Conservation (phyloP, 2,329 filamentous ascomycete species). For the Calonectria pseudoturangicola region DNA sequence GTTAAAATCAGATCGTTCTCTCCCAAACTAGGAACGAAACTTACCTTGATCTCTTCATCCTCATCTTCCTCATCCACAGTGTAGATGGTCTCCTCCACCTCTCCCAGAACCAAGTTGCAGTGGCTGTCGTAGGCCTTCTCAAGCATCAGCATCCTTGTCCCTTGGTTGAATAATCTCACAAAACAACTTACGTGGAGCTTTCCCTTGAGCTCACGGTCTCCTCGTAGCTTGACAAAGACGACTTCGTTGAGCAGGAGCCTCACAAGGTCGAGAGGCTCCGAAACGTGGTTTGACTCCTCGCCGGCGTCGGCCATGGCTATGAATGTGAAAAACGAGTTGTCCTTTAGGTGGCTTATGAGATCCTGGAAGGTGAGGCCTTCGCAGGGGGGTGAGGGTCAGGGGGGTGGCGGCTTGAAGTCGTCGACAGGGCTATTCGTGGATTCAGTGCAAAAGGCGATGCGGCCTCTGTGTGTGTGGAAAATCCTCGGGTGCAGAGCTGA, state of each 20-base stretch:
- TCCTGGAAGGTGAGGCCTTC: constrained; percentile 38
- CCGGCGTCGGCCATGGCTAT: constrained; percentile 87
- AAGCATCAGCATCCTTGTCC: constrained; percentile 35
- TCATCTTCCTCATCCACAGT: constrained; percentile 94
- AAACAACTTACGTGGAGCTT: constrained; percentile 85
- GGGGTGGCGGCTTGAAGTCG: constrained; percentile 36
- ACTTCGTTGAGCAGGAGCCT: constrained; percentile 95
- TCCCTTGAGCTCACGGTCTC: constrained; percentile 96
- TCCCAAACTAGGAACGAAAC: not conserved
- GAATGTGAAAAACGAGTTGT: constrained; percentile 24
- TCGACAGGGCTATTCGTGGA: constrained; percentile 46
- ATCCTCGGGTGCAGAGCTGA: constrained; percentile 48
- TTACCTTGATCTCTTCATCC: constrained; percentile 84
- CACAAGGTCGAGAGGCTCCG: constrained; percentile 96
- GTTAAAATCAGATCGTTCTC: constrained; percentile 40
- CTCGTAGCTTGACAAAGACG: constrained; percentile 97
- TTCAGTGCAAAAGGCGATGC: constrained; percentile 49
- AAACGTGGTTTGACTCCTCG: constrained; percentile 82
- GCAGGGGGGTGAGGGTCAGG: constrained; percentile 34
- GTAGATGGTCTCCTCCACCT: constrained; percentile 98
- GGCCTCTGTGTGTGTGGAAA: constrained; percentile 46
- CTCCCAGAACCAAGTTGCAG: constrained; percentile 96
- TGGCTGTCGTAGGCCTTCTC: constrained; percentile 96
- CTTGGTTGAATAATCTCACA: not conserved
- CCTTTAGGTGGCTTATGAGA: constrained; percentile 30